A percentile compares a stretch with the other conserved stretches of the same genome.
Conservation (phyloP, 164 flowering plant genomes). For the Magnolia kwangsiensis region DNA sequence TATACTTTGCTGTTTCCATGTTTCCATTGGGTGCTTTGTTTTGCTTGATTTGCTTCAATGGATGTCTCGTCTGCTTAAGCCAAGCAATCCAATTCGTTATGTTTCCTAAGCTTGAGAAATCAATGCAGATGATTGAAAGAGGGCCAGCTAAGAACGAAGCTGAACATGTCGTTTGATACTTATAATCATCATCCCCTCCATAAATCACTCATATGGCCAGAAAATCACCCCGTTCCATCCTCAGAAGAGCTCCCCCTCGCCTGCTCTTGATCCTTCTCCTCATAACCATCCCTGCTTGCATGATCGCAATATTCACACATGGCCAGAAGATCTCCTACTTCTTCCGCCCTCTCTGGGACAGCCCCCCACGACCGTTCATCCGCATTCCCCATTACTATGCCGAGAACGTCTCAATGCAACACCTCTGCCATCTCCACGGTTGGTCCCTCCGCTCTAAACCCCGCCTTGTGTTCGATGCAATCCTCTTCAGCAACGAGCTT, state of each 20-base stretch:
- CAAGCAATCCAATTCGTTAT: too few species aligned
- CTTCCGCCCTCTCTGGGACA: constrained; percentile 41
- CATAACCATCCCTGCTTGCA: constrained; percentile 11
- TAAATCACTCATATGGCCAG: constrained; percentile 16
- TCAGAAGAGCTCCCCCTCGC: constrained; percentile 9
- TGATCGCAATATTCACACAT: constrained; percentile 10
- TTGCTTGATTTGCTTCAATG: too few species aligned
- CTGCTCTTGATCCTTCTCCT: constrained; percentile 4
- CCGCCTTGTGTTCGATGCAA: constrained; percentile 32
- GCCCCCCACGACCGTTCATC: constrained; percentile 31
- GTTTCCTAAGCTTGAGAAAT: too few species aligned
- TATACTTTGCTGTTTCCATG: too few species aligned
- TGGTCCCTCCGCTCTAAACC: constrained; percentile 32
- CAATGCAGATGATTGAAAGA: too few species aligned
- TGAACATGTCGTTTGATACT: too few species aligned
- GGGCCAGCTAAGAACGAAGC: too few species aligned
- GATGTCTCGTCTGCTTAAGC: too few species aligned
- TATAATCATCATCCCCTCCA: neutral
- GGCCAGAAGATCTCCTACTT: constrained; percentile 25
- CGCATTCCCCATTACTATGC: constrained; percentile 36
- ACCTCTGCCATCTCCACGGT: constrained; percentile 38
- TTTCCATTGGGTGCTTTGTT: too few species aligned
- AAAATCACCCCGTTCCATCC: neutral
- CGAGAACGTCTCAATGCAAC: constrained; percentile 27
- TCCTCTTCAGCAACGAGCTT: constrained; percentile 37